These are phyloP conservation scores for Magnaporthales sp. DNA, from an alignment of 2,329 filamentous ascomycete genomes.

Conservation along the genomic window DNA sequence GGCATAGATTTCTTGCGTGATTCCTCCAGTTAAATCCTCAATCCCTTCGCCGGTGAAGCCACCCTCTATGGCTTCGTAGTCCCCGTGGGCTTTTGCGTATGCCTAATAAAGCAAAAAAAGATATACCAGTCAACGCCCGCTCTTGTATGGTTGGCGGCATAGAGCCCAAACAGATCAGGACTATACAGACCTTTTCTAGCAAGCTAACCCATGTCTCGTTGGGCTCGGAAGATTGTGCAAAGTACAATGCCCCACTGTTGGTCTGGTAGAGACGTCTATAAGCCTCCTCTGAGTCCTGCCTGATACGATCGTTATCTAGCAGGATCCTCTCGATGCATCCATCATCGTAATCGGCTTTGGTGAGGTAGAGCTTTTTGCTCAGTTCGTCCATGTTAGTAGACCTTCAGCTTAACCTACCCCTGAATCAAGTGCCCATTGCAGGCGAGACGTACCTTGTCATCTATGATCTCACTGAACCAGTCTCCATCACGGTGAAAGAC, in stretches of 20 bases:
- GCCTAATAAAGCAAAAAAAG: slow-evolving; percentile 24
- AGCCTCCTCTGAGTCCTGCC: slow-evolving; percentile 44
- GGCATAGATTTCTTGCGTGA: slow-evolving; percentile 60
- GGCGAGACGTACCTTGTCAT: slow-evolving; percentile 30
- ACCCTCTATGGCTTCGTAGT: slow-evolving; percentile 64
- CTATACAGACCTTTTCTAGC: slow-evolving; percentile 45
- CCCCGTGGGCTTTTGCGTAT: slow-evolving; percentile 66
- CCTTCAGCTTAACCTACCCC: background rate
- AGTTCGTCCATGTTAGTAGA: no score
- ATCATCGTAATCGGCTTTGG: slow-evolving; percentile 54
- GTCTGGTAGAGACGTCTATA: slow-evolving; percentile 58
- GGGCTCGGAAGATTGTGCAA: slow-evolving; percentile 57
- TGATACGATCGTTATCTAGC: slow-evolving; percentile 31
- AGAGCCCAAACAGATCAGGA: no score
- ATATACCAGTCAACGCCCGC: background rate
- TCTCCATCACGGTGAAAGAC: slow-evolving; percentile 76
- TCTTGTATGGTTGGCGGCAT: background rate
- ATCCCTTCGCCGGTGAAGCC: slow-evolving; percentile 44
- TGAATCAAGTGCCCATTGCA: slow-evolving; percentile 7
- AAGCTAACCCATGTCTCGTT: slow-evolving; percentile 68
- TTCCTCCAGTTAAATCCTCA: slow-evolving; percentile 55
- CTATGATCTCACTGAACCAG: slow-evolving; percentile 54
- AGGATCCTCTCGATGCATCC: slow-evolving; percentile 36
- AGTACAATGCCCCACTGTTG: slow-evolving; percentile 60
- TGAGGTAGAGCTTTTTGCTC: slow-evolving; percentile 34